Evolutionary conservation across 805 yeast species (phyloP).

Genomic region (Candida nemodendra): DNA sequence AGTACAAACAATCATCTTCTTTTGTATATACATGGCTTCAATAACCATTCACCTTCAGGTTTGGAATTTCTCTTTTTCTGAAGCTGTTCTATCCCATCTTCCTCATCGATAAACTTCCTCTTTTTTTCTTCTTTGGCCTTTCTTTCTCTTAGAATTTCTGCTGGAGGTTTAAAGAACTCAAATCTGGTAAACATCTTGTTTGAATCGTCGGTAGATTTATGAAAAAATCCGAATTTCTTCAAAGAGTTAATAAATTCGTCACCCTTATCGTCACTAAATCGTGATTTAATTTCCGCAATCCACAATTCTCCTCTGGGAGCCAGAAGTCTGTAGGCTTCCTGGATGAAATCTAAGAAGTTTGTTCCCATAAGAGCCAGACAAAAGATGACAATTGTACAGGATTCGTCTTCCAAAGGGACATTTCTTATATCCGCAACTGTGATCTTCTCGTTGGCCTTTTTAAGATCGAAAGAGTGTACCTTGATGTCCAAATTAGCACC

Average conservation of each 20-base stretch:
- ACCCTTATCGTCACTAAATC: slow-evolving; percentile 76
- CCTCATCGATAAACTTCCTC: slow-evolving; percentile 69
- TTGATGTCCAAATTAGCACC: slow-evolving; percentile 47
- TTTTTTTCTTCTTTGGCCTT: slow-evolving; percentile 59
- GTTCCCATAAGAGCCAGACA: slow-evolving; percentile 98
- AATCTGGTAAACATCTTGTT: slow-evolving; percentile 95
- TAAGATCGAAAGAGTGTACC: slow-evolving; percentile 89
- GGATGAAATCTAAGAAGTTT: slow-evolving; percentile 85
- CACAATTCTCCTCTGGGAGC: slow-evolving; percentile 93
- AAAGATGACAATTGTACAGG: slow-evolving; percentile 86
- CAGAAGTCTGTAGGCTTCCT: slow-evolving; percentile 83
- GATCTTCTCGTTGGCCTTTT: slow-evolving; percentile 82
- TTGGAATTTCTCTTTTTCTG: slow-evolving; percentile 49
- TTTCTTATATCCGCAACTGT: slow-evolving; percentile 95
- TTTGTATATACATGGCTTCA: slow-evolving; percentile 96
- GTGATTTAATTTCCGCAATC: slow-evolving; percentile 96
- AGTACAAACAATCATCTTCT: slow-evolving; percentile 48
- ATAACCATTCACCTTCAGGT: slow-evolving; percentile 84
- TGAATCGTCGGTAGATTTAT: slow-evolving; percentile 77
- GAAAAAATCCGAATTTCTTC: slow-evolving; percentile 80
- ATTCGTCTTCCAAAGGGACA: slow-evolving; percentile 78
- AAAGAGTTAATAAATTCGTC: slow-evolving; percentile 79
- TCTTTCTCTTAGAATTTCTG: slow-evolving; percentile 62
- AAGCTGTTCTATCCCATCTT: slow-evolving; percentile 55
- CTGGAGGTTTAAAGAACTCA: slow-evolving; percentile 87